Conservation (phyloP, 805 yeast species). For the Cyberlindnera suaveolens region DNA sequence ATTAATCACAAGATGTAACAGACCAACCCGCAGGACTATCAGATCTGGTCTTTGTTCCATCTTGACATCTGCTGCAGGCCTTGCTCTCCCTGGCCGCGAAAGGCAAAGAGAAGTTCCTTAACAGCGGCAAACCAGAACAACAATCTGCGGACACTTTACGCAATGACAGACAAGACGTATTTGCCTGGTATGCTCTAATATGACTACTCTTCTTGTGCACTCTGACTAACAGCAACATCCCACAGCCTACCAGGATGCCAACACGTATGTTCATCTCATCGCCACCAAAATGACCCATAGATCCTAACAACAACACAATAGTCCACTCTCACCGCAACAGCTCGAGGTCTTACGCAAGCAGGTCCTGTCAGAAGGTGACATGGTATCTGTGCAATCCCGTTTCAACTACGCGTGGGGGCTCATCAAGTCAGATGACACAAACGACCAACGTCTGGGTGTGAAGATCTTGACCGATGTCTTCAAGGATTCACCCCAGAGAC, state of each 20-base stretch:
- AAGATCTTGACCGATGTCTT: conserved; percentile 63
- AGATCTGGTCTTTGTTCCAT: too few relatives aligned
- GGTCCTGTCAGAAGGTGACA: conserved; percentile 73
- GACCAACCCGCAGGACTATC: too few relatives aligned
- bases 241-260: conserved; percentile 25
- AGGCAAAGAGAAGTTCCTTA: not conserved
- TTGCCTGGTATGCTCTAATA: conserved; percentile 14
- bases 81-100: not conserved
- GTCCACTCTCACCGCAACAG: conserved; percentile 66
- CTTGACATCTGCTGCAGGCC: too few relatives aligned
- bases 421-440: conserved; percentile 57
- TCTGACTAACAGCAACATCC: not conserved
- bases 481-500: conserved; percentile 71
- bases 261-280: conserved; percentile 18
- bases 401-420: conserved; percentile 98
- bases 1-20: too few relatives aligned
- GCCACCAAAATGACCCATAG: not conserved
- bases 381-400: conserved; percentile 73
- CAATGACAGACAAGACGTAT: conserved; percentile 11
- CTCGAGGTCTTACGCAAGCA: conserved; percentile 70
- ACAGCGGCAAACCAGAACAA: not conserved
- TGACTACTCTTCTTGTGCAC: not conserved
- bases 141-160: not conserved
- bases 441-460: conserved; percentile 75
- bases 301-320: conserved; percentile 1